Percentiles rank a stretch among this genome's conserved stretches.
Evolutionary conservation across 2,329 filamentous ascomycete species (phyloP).

Genomic region (Colletotrichum sp.): DNA sequence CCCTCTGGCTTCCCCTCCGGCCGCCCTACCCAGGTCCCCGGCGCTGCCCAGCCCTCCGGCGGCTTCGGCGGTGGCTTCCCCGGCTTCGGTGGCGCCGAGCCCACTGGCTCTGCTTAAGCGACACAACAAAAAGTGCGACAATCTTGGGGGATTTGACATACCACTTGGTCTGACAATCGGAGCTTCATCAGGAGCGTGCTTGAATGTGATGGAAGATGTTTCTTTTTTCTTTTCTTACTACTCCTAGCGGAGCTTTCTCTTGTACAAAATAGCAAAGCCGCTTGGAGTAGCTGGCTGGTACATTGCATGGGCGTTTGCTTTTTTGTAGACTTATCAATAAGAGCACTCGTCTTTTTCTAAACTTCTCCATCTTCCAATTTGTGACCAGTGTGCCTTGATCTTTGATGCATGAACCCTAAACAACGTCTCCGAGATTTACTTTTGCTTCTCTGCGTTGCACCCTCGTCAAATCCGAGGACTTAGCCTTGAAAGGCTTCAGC

Average conservation of each 20-base stretch:
- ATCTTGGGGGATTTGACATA: background rate
- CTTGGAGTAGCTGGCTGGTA: constrained; percentile 18
- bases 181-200: background rate
- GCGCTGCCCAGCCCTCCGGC: constrained; percentile 11
- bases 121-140: background rate
- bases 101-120: background rate
- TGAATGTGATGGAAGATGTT: constrained; percentile 7
- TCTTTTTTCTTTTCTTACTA: constrained; percentile 5
- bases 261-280: constrained; percentile 16
- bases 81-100: background rate
- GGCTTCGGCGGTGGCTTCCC: constrained; percentile 6
- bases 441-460: too few relatives aligned
- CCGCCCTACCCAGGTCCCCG: constrained; percentile 10
- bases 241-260: background rate
- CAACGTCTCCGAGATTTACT: too few relatives aligned
- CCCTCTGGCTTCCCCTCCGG: constrained; percentile 11
- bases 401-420: background rate
- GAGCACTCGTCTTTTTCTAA: background rate
- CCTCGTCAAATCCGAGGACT: background rate
- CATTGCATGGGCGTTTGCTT: constrained; percentile 4
- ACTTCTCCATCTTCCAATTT: accelerated
- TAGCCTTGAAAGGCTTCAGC: background rate
- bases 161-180: background rate
- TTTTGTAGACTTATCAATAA: background rate
- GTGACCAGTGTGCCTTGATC: background rate